Conservation (phyloP, 352 stramenopile species). For the Phytophthora kernoviae region DNA sequence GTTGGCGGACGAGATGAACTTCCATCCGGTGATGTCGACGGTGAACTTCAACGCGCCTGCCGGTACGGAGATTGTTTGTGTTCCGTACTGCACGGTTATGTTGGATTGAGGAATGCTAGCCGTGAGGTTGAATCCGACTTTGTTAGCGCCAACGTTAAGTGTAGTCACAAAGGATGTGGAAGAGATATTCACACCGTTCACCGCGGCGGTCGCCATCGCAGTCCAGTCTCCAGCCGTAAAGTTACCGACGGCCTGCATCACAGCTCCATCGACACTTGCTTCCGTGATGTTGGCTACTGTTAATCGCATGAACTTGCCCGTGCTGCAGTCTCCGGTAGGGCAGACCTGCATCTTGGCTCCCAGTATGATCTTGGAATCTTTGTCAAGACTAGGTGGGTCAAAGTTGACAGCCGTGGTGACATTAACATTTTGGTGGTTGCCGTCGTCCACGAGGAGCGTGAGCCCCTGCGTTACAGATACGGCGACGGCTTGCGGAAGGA, state of each 20-base stretch:
- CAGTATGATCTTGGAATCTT: too few species aligned
- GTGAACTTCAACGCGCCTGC: constrained; percentile 38
- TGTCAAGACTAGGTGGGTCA: constrained; percentile 2
- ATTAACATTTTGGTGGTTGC: not conserved
- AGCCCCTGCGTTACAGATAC: constrained; percentile 15
- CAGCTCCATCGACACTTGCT: constrained; percentile 5
- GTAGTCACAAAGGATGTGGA: constrained; percentile 17
- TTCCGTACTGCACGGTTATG: constrained; percentile 28
- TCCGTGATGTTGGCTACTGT: constrained; percentile 39
- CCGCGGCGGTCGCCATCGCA: constrained; percentile 9
- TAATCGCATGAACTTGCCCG: constrained; percentile 94
- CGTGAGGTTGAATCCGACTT: constrained; percentile 29
- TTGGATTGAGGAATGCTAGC: constrained; percentile 29
- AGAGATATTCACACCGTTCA: constrained; percentile 18
- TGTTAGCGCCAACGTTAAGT: constrained; percentile 2
- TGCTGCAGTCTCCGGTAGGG: constrained; percentile 63
- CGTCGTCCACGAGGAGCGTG: not conserved
- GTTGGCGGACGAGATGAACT: constrained; percentile 21
- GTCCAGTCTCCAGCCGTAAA: constrained; percentile 39
- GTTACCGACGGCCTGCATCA: constrained; percentile 18
- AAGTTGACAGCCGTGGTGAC: constrained; percentile 49
- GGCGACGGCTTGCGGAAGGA: constrained; percentile 4
- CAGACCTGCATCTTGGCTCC: constrained; percentile 50
- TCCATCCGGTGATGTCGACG: constrained; percentile 25
- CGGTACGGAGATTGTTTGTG: constrained; percentile 24